Percentiles rank a stretch among this genome's conserved stretches.
Evolutionary conservation across 257 asterid genomes (phyloP).

Genomic region (Nicotiana otophora): DNA sequence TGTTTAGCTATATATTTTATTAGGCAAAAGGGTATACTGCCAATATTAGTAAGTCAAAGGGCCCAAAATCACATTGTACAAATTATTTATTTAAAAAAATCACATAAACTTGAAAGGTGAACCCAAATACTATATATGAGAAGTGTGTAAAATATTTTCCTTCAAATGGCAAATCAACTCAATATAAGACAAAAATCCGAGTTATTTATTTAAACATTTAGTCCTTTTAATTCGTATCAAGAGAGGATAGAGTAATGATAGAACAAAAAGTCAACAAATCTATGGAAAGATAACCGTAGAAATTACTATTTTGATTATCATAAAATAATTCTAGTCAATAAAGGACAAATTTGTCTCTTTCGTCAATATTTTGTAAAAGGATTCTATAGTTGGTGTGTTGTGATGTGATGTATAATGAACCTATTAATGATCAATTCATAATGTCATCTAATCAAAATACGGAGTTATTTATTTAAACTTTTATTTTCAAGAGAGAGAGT

Average conservation of each 20-base stretch:
- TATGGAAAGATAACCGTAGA: too few species aligned
- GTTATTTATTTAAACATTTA: neutral
- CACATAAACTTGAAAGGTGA: too few species aligned
- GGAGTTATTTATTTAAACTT: too few species aligned
- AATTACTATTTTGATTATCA: neutral
- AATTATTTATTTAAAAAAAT: too few species aligned
- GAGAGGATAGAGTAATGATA: neutral
- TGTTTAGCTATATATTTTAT: too few species aligned
- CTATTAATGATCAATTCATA: neutral
- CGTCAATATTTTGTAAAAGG: too few species aligned
- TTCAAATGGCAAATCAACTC: neutral
- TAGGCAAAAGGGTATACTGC: too few species aligned
- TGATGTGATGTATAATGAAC: neutral
- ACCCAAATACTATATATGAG: neutral
- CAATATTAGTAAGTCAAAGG: too few species aligned
- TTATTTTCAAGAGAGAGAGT: too few species aligned
- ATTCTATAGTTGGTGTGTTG: neutral
- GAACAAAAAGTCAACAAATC: neutral
- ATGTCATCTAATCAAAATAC: too few species aligned
- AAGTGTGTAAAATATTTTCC: neutral
- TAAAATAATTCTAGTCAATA: neutral
- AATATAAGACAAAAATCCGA: neutral
- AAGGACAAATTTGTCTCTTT: neutral
- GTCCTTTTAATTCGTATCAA: neutral
- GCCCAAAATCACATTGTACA: too few species aligned